Conservation (phyloP, 768 basidiomycete species). For the Rubroboletus satanas region DNA sequence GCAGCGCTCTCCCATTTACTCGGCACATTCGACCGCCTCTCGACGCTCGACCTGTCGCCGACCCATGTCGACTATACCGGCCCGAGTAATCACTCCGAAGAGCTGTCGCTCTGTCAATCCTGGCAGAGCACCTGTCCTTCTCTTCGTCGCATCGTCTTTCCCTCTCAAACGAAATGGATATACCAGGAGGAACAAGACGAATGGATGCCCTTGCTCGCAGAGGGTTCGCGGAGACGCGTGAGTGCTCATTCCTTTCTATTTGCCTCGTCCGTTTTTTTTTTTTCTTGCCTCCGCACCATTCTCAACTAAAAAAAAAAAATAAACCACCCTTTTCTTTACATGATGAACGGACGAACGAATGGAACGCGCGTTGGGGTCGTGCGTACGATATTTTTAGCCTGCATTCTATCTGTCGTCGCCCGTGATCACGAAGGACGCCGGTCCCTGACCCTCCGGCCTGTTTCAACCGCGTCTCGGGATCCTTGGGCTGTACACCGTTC, state of each 20-base stretch:
- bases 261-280: no score
- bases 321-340: not conserved
- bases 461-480: not conserved
- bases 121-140: conserved; percentile 55
- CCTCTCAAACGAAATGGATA: conserved; percentile 39
- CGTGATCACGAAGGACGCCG: not conserved
- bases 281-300: not conserved
- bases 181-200: not conserved
- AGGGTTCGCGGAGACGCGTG: not conserved
- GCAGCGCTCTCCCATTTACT: not conserved
- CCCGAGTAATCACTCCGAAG: not conserved
- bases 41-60: conserved; percentile 57
- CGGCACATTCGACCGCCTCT: conserved; percentile 43
- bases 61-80: not conserved
- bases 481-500: not conserved
- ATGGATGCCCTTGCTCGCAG: not conserved
- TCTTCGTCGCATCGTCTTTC: conserved; percentile 52
- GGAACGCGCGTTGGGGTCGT: not conserved
- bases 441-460: not conserved
- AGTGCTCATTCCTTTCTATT: not conserved
- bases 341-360: no score
- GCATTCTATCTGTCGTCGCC: not conserved
- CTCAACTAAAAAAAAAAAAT: not conserved
- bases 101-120: conserved; percentile 41
- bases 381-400: not conserved